A percentile compares a stretch with the other conserved stretches of the same genome.
Evolutionary conservation across 73 alveolate genomes (phyloP).

Genomic region (Tetrahymena borealis): DNA sequence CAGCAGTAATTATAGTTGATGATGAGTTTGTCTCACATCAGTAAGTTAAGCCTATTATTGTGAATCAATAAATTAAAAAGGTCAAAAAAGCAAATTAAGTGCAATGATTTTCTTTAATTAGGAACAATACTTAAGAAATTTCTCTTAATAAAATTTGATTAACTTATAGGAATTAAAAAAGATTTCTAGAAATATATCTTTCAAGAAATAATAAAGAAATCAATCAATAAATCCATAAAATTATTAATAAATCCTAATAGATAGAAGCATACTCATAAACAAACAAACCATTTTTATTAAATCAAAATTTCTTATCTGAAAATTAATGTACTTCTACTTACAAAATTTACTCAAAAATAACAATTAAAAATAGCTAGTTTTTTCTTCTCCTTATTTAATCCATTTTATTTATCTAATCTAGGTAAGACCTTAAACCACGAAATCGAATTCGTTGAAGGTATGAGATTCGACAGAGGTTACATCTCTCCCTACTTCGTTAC

Average conservation of each 20-base stretch:
- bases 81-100: not conserved
- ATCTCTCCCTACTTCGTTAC: conserved; percentile 98
- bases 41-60: not conserved
- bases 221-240: not conserved
- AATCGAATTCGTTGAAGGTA: conserved; percentile 96
- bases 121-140: not conserved
- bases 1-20: no score
- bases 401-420: conserved; percentile 24
- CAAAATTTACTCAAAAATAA: no score
- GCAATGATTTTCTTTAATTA: no score
- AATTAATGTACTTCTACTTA: no score
- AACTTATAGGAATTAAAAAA: not conserved
- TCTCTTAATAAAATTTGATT: not conserved
- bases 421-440: conserved; percentile 92
- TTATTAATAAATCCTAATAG: no score
- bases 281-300: no score
- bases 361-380: no score
- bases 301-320: no score
- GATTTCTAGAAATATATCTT: not conserved
- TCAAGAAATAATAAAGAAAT: not conserved
- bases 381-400: not conserved
- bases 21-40: not conserved
- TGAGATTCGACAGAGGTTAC: conserved; percentile 95
- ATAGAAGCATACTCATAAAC: no score
- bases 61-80: not conserved